Evolutionary conservation across 768 basidiomycete species (phyloP), one percentile per base, ranked within the genome.

Genomic region (Amanita exitialis): DNA sequence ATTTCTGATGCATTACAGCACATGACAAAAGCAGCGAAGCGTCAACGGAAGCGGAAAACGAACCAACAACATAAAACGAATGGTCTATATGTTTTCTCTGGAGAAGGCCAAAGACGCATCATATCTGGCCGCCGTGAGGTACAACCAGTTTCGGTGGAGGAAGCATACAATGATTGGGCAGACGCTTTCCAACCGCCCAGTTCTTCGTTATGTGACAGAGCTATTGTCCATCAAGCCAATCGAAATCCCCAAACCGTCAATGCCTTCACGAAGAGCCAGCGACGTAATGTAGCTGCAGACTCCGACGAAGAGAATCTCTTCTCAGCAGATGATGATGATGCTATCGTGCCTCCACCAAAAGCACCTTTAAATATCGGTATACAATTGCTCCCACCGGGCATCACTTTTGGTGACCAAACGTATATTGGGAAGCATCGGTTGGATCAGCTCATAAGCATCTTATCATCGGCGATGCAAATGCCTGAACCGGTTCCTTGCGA

Each of bases 401-500:
- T 76, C 32, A 69, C 70, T 32, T 83, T 90, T 55, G 61, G 58
- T 1, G 35, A 64, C 2, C 65, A 69, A 7, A 78, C 82, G 5
- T 84, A 80, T 54, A 71, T 83, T 39, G 76, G 73, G 6, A 79
- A 70, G 52, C 84, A 86, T 0, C 69, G 74, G 58, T 74, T 92
- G 15, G 62, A 72, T 51, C 77, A 83, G 20, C 70, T 90, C 13
- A 53, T 81, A 44, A 58, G 69, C n/a, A 46, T 72, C 46, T 54
- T 73, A 16, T 61, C 64, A 18, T 28, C 50, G 15, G 59, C 64
- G 27, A 51, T 56, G 4, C 62, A 67, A 21, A 47, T 57, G 8
- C 53, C 59, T 10, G 47, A 61, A 9, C 74, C 74, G 2, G 56
- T 55, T 1, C 51, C 61, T 12, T 63, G 66, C 42, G 58, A 61